Evolutionary conservation across 2,329 filamentous ascomycete genomes (phyloP).

Genomic region (Alternaria sp.): DNA sequence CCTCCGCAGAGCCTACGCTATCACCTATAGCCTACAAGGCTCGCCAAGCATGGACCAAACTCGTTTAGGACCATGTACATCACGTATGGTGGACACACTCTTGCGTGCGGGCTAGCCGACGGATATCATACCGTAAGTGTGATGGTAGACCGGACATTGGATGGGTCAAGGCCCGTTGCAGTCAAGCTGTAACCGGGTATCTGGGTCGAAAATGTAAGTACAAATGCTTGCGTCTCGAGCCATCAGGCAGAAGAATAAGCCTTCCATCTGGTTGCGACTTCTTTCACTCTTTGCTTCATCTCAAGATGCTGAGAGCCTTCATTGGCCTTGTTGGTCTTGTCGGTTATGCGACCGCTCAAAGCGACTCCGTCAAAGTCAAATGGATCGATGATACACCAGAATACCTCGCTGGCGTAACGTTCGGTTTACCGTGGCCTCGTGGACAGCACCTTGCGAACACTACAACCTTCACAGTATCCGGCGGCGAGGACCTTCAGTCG

Average conservation of each 20-base stretch:
- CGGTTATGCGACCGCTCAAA: constrained; percentile 25
- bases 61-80: background rate
- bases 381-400: constrained; percentile 43
- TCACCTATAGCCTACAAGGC: background rate
- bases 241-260: background rate
- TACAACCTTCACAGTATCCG: constrained; percentile 46
- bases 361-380: constrained; percentile 38
- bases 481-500: constrained; percentile 56
- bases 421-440: constrained; percentile 52
- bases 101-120: constrained; percentile 24
- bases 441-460: constrained; percentile 50
- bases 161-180: background rate
- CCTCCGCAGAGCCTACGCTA: background rate
- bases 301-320: constrained; percentile 26
- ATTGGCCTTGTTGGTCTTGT: constrained; percentile 28
- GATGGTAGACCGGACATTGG: constrained; percentile 23
- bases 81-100: constrained; percentile 20
- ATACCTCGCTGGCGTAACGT: constrained; percentile 47
- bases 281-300: constrained; percentile 9
- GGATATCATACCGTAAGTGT: constrained; percentile 24
- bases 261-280: constrained; percentile 8
- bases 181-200: constrained; percentile 15
- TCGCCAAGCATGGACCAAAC: background rate
- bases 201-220: constrained; percentile 15
- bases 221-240: constrained; percentile 11